phyloP scores from a whole-genome alignment of 495 filamentous ascomycete species.

The Tuber brumale region DNA sequence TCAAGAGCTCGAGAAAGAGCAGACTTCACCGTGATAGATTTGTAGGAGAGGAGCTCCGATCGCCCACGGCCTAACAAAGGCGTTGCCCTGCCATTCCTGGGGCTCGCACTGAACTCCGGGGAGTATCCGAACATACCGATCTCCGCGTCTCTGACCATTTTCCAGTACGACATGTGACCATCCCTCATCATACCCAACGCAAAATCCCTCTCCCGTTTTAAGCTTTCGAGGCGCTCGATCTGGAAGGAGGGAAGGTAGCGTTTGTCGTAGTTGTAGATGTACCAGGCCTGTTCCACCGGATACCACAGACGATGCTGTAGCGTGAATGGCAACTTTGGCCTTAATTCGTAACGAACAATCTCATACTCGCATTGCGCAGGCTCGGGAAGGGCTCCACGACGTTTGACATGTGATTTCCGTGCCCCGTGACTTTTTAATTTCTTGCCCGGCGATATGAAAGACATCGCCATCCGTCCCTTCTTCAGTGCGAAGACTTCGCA shows the following conservation, averaged over 20 bases:
- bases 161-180: not conserved
- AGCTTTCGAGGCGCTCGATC: not conserved
- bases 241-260: not conserved
- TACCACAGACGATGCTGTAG: not conserved
- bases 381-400: not conserved
- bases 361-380: not conserved
- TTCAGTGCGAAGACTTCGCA: not conserved
- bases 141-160: not conserved
- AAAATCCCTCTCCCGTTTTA: not conserved
- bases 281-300: not conserved
- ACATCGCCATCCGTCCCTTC: not conserved
- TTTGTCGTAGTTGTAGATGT: not conserved
- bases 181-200: not conserved
- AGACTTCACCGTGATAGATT: not conserved
- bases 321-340: not conserved
- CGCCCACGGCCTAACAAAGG: not conserved
- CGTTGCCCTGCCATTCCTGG: not conserved
- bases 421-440: accelerated
- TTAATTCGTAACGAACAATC: not conserved
- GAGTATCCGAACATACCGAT: not conserved
- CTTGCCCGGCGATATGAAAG: not conserved
- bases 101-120: not conserved
- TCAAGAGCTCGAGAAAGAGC: not conserved
- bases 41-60: not conserved
- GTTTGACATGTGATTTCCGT: accelerated